Evolutionary conservation across 2,329 filamentous ascomycete genomes (phyloP).

Genomic region (Phyllosticta citribraziliensis): DNA sequence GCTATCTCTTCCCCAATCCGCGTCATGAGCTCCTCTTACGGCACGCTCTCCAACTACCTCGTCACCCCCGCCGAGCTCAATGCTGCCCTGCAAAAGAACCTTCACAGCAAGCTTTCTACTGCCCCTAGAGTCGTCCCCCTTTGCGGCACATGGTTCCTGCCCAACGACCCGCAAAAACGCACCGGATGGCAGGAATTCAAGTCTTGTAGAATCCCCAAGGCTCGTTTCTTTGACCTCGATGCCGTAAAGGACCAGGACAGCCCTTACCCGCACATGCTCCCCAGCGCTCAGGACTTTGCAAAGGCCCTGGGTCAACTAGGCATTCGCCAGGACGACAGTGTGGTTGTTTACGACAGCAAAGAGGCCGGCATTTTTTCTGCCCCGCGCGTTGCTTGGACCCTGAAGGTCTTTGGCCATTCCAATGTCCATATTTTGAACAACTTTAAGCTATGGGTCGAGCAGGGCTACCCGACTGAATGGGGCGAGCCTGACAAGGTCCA

Average conservation of each 20-base stretch:
- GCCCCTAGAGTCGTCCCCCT: slow-evolving; percentile 78
- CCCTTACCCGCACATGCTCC: slow-evolving; percentile 95
- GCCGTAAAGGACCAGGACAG: slow-evolving; percentile 78
- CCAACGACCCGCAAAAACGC: slow-evolving; percentile 67
- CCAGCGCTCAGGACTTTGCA: slow-evolving; percentile 68
- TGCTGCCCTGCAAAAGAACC: slow-evolving; percentile 72
- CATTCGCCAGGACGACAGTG: slow-evolving; percentile 74
- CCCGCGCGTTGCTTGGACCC: slow-evolving; percentile 86
- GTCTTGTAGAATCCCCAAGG: slow-evolving; percentile 73
- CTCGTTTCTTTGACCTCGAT: slow-evolving; percentile 95
- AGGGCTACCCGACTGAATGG: slow-evolving; percentile 73
- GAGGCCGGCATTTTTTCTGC: slow-evolving; percentile 92
- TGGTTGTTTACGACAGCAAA: slow-evolving; percentile 89
- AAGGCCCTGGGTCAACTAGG: slow-evolving; percentile 82
- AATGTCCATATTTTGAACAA: slow-evolving; percentile 91
- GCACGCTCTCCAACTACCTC: slow-evolving; percentile 65
- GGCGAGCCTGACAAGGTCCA: slow-evolving; percentile 50
- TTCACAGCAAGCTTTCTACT: slow-evolving; percentile 67
- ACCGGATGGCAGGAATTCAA: slow-evolving; percentile 74
- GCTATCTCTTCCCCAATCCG: slow-evolving; percentile 16
- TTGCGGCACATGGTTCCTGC: slow-evolving; percentile 92
- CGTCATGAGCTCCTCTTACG: slow-evolving; percentile 18
- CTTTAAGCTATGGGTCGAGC: slow-evolving; percentile 84
- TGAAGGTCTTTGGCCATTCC: slow-evolving; percentile 79
- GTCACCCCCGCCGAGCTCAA: slow-evolving; percentile 76